phyloP scores from a whole-genome alignment of 2,329 filamentous ascomycete genomes.

The Biscogniauxia mediterranea region DNA sequence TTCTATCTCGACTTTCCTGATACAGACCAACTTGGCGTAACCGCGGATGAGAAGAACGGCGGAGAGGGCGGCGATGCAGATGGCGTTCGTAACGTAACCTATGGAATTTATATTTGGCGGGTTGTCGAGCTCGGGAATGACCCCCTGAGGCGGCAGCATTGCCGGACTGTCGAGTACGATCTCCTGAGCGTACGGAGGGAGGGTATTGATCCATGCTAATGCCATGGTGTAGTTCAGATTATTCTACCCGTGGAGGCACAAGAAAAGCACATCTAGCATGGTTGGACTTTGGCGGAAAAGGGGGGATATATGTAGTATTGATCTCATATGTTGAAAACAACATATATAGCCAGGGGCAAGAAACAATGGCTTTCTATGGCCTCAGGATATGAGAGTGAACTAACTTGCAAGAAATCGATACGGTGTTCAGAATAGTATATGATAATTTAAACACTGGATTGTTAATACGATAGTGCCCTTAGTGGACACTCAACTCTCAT shows the following conservation, averaged over 20 bases:
- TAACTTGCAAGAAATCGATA: not conserved
- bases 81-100: slow-evolving; percentile 2
- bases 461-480: not conserved
- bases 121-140: slow-evolving; percentile 7
- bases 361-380: not conserved
- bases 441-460: not conserved
- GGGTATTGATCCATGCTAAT: not conserved
- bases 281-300: too few relatives aligned
- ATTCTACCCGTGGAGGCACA: not conserved
- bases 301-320: not conserved
- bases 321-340: not conserved
- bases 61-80: slow-evolving; percentile 7
- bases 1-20: slow-evolving; percentile 15
- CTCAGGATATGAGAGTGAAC: not conserved
- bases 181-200: not conserved
- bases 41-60: slow-evolving; percentile 3
- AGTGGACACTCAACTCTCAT: not conserved
- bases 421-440: not conserved
- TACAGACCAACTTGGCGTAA: slow-evolving; percentile 14
- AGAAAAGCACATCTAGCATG: too few relatives aligned
- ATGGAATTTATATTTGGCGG: slow-evolving; percentile 11
- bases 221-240: not conserved
- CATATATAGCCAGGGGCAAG: not conserved
- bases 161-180: slow-evolving; percentile 6
- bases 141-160: slow-evolving; percentile 2